Evolutionary conservation across 1,284 basidiomycete species (phyloP), one percentile per base, ranked within the genome.

Genomic region (Heterobasidion occidentale): DNA sequence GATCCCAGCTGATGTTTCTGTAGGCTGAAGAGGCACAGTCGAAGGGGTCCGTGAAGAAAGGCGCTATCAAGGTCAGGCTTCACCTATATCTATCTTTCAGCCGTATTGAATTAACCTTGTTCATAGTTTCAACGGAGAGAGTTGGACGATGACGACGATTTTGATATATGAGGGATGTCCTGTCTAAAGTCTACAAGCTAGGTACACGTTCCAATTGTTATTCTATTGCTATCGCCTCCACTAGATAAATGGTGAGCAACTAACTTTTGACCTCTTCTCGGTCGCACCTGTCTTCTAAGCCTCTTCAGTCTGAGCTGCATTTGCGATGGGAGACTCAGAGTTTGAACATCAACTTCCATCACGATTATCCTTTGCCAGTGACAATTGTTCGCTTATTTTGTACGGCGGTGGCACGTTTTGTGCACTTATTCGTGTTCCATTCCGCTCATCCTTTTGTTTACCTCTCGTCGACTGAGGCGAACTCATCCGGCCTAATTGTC

Each of bases 111-210:
- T 50, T 38, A 9, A 46, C 49, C 48, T 57, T n/a, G 11, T 35
- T 14, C 9, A 34, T 62, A 92, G 89, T 92, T 84, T 67, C 86
- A 89, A 65, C 79, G 88, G 60, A 77, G 86, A 59, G 83, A 83
- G 54, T 73, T 86, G 42, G 88, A 89, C 57, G 82, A 86, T 61
- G 88, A 88, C 57, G 82, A 86, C 61, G 87, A 89, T 60, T 84
- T 86, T 62, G 84, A 87, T 67, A 74, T 87, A 60, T 86, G 65
- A 75, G n/a, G 17, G 36, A 19, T 5, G 20, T 36, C 34, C 17
- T 38, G 35, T 27, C 27, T 27, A 3, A 27, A 27, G 27, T 27
- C 27, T 27, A 27, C 27, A 27, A 27, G 27, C 27, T 27, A 42
- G 42, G 34, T 38, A 38, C 36, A 19, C 36, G 17, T 51, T 20